Percentiles rank a stretch among this genome's conserved stretches.
Conservation (phyloP, 768 basidiomycete genomes). For the Phylloporus sp. region DNA sequence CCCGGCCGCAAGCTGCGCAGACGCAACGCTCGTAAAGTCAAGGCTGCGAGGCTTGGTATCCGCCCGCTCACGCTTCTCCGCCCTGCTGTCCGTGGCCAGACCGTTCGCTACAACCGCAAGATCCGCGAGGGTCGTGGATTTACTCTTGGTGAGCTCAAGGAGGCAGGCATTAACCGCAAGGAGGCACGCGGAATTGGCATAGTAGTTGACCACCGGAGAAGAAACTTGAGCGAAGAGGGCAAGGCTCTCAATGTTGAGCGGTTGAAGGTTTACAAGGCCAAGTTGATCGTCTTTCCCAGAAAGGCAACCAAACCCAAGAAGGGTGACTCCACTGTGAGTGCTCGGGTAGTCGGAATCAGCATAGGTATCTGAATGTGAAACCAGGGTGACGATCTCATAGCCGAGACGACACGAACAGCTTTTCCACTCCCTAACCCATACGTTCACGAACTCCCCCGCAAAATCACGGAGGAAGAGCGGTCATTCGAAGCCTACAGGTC, state of each 20-base stretch:
- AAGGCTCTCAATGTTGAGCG: constrained; percentile 93
- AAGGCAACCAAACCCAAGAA: constrained; percentile 94
- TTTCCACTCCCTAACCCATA: constrained; percentile 66
- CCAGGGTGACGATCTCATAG: constrained; percentile 80
- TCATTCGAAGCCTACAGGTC: constrained; percentile 85
- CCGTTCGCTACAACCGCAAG: constrained; percentile 97
- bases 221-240: constrained; percentile 95
- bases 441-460: constrained; percentile 80
- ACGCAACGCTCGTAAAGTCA: constrained; percentile 86
- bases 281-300: constrained; percentile 95
- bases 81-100: constrained; percentile 94
- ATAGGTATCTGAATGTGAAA: constrained; percentile 5
- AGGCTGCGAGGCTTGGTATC: constrained; percentile 87
- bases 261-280: constrained; percentile 87
- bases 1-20: constrained; percentile 96
- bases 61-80: constrained; percentile 90
- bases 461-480: constrained; percentile 89
- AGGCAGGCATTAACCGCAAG: constrained; percentile 91
- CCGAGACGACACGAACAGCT: constrained; percentile 64
- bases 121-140: constrained; percentile 96
- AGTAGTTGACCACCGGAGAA: constrained; percentile 94
- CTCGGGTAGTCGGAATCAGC: not conserved
- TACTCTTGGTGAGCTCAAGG: constrained; percentile 91
- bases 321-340: constrained; percentile 84
- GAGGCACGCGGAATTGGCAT: constrained; percentile 91